Conservation (phyloP, 2,329 filamentous ascomycete species). For the Polytolypa hystricis region DNA sequence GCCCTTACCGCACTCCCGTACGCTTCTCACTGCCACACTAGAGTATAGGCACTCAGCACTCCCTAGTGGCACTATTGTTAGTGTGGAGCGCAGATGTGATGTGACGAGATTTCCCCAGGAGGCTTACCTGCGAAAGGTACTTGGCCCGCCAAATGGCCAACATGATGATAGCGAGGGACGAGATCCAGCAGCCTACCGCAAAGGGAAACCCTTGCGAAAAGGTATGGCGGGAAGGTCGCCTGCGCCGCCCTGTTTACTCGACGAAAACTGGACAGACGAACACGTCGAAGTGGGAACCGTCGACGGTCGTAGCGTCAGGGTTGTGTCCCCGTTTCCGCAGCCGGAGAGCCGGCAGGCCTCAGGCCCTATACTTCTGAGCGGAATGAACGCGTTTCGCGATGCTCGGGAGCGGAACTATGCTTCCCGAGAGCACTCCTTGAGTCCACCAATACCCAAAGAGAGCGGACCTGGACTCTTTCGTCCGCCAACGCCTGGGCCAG, state of each 20-base stretch:
- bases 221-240: background rate
- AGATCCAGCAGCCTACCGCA: background rate
- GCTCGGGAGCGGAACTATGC: background rate
- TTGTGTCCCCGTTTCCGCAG: background rate
- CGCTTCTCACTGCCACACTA: constrained; percentile 18
- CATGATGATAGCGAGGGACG: background rate
- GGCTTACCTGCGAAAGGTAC: too few relatives aligned
- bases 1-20: constrained; percentile 10
- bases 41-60: constrained; percentile 24
- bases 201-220: background rate
- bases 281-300: background rate
- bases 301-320: background rate
- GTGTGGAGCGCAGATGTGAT: constrained; percentile 15
- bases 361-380: constrained; percentile 1
- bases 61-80: constrained; percentile 15
- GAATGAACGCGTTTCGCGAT: constrained; percentile 7
- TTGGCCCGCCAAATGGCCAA: too few relatives aligned
- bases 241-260: background rate
- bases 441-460: background rate
- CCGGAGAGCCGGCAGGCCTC: background rate
- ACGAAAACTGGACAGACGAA: background rate
- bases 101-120: constrained; percentile 9
- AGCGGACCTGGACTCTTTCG: background rate
- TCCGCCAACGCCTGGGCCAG: background rate
- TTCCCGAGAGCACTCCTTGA: background rate